phyloP scores from a whole-genome alignment of 2,329 filamentous ascomycete genomes.

The Fusarium xylarioides region DNA sequence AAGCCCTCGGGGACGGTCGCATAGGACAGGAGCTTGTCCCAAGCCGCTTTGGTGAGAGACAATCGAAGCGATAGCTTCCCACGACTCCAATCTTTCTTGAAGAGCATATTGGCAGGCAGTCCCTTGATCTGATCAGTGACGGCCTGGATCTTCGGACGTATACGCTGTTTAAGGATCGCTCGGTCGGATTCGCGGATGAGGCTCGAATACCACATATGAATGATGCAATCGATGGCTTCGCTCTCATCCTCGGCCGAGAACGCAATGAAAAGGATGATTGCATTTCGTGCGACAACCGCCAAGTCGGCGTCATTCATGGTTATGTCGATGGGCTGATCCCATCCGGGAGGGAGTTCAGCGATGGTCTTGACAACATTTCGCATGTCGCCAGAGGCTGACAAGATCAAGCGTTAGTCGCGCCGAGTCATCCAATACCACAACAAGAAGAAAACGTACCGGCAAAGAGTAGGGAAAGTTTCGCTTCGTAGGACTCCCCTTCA shows the following conservation, averaged over 20 bases:
- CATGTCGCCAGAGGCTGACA: background rate
- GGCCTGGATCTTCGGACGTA: background rate
- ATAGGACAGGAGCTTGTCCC: too few species aligned
- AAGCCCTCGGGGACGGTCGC: too few species aligned
- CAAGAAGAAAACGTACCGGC: background rate
- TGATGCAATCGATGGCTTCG: background rate
- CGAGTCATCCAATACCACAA: too few species aligned
- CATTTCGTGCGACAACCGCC: background rate
- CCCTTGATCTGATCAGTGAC: background rate
- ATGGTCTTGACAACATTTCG: background rate
- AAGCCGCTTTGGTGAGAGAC: too few species aligned
- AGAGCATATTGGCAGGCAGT: background rate
- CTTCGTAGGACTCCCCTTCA: background rate
- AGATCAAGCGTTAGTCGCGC: too few species aligned
- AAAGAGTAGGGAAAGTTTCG: background rate
- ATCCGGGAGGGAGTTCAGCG: background rate
- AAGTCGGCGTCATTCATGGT: too few species aligned
- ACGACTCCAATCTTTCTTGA: too few species aligned
- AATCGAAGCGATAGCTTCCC: too few species aligned
- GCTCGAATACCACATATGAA: background rate
- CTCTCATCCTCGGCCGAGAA: fast-evolving
- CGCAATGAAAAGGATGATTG: background rate
- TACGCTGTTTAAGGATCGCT: background rate
- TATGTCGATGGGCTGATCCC: background rate
- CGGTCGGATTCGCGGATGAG: background rate